Evolutionary conservation across 768 basidiomycete genomes (phyloP).

Genomic region (Suillus alpinus): DNA sequence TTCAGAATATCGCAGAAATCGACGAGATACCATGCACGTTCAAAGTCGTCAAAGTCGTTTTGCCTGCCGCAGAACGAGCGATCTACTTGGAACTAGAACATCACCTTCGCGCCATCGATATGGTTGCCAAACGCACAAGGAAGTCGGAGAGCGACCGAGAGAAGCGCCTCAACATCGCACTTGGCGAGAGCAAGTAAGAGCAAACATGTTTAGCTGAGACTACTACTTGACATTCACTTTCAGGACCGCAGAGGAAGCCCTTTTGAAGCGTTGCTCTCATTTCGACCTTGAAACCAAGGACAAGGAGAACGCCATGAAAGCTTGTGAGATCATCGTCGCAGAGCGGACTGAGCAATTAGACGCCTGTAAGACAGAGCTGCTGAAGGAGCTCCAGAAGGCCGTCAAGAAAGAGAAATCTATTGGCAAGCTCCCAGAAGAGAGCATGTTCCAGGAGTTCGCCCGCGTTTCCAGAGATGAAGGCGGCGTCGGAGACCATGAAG

Average conservation of each 20-base stretch:
- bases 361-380: conserved; percentile 73
- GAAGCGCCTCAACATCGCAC: conserved; percentile 78
- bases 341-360: conserved; percentile 79
- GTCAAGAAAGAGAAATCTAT: conserved; percentile 68
- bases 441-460: conserved; percentile 77
- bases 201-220: not conserved
- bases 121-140: conserved; percentile 70
- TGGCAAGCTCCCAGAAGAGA: conserved; percentile 61
- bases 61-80: conserved; percentile 91
- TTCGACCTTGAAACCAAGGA: conserved; percentile 82
- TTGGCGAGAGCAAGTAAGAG: conserved; percentile 81
- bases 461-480: conserved; percentile 63
- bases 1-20: conserved; percentile 91
- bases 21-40: conserved; percentile 86
- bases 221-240: conserved; percentile 3
- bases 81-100: conserved; percentile 96
- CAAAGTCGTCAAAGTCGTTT: conserved; percentile 59
- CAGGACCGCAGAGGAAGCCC: conserved; percentile 87
- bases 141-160: conserved; percentile 78
- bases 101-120: conserved; percentile 85
- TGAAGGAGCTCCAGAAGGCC: conserved; percentile 60
- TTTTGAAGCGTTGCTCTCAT: conserved; percentile 93
- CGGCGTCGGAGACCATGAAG: conserved; percentile 78
- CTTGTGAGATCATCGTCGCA: conserved; percentile 87
- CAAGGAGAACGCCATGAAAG: conserved; percentile 77